Evolutionary conservation across 805 yeast species (phyloP).

Genomic region (Candida ipomoeae): DNA sequence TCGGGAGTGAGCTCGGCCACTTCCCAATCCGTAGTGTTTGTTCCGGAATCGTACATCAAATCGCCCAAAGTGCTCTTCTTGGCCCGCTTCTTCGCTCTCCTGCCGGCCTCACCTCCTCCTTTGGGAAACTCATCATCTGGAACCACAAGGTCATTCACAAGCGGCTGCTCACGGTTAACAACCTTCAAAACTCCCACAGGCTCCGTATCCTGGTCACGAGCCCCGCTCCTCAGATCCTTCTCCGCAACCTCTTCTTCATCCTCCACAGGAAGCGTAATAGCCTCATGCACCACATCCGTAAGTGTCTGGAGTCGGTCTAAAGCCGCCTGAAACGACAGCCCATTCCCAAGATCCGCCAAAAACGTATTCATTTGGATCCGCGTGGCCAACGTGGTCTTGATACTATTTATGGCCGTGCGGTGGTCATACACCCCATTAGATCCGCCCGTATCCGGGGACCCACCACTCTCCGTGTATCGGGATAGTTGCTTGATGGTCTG

Average conservation of each 20-base stretch:
- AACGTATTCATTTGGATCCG: slow-evolving; percentile 41
- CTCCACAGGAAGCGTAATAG: slow-evolving; percentile 48
- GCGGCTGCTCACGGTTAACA: slow-evolving; percentile 44
- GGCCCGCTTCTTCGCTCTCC: slow-evolving; percentile 7
- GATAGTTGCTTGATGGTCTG: slow-evolving; percentile 18
- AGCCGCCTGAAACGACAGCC: slow-evolving; percentile 49
- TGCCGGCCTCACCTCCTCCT: not conserved
- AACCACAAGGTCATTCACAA: slow-evolving; percentile 48
- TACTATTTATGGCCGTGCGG: slow-evolving; percentile 20
- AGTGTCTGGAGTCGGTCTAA: slow-evolving; percentile 48
- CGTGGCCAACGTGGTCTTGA: slow-evolving; percentile 38
- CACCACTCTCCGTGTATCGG: not conserved
- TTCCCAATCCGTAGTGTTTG: slow-evolving; percentile 16
- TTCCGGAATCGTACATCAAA: slow-evolving; percentile 11
- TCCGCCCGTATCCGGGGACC: slow-evolving; percentile 1
- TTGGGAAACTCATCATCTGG: slow-evolving; percentile 36
- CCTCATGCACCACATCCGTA: slow-evolving; percentile 42
- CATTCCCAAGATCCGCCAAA: slow-evolving; percentile 39
- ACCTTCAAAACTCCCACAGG: slow-evolving; percentile 54
- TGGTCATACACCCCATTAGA: slow-evolving; percentile 9
- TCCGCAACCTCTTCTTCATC: slow-evolving; percentile 30
- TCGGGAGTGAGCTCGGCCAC: slow-evolving; percentile 36
- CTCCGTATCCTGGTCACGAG: slow-evolving; percentile 34
- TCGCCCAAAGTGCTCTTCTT: slow-evolving; percentile 9
- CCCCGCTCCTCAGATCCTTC: slow-evolving; percentile 27